Evolutionary conservation across 2,329 filamentous ascomycete genomes (phyloP), one percentile per base, ranked within the genome.

Genomic region (Xylaria sp.): DNA sequence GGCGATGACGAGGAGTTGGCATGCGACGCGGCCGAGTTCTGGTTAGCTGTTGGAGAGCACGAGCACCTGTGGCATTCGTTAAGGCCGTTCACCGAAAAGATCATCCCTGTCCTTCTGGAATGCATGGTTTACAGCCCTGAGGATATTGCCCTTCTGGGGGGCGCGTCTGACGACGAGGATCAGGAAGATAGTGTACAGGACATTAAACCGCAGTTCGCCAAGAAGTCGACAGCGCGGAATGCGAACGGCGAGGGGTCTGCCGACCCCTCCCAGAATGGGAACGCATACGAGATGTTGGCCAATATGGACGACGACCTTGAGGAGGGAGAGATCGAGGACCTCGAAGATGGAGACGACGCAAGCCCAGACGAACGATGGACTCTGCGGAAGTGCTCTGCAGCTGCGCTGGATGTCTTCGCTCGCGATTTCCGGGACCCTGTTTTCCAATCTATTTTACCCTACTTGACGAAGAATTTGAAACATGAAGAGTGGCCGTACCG

Each of bases 61-160:
- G 84, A 90, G 39, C 84, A 88, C 54, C 76, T 97, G 48, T 91
- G 91, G 76, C 82, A 86, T 62, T 82, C 85, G 0, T 78, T 99
- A 42, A 86, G 82, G 7, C 92, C 92, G 0, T 90, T 90, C 68
- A 83, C 97, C 51, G 74, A 83, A 61, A 90, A 90, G 71, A 93
- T 97, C 60, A 88, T 99, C 24, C 94, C 94, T 0, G 89, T 97
- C 1, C 77, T 99, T 47, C 82, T 99, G 7, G 86, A 94, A 62
- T 95, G 91, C 69, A 99, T 99, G 93, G 86, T 97, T 1, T 99
- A 97, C 71, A 90, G 89, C 66, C 91, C 94, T 60, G 94, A 99
- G 63, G 94, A 97, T 62, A 94, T 96, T 63, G 82, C 90, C 29
- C 80, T 92, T 46, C 78, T 97, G 7, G 92, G 92, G 57, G 89